Evolutionary conservation across 441 rosid species (phyloP).

Genomic region (Daphne laureola): DNA sequence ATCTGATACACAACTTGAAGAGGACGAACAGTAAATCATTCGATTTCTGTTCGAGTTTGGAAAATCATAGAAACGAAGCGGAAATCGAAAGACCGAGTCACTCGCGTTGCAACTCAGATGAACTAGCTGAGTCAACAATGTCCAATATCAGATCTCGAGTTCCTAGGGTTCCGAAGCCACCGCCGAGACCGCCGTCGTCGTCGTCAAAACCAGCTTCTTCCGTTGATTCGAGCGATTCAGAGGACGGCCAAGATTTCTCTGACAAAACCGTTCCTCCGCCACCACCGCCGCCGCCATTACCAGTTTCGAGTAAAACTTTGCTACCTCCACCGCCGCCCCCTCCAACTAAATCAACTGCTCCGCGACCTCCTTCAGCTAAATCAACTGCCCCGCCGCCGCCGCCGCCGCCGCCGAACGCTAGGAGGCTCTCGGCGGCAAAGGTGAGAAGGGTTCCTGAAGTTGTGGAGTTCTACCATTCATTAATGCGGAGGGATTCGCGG

Average conservation of each 20-base stretch:
- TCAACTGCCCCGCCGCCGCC: slow-evolving; percentile 68
- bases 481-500: slow-evolving; percentile 83
- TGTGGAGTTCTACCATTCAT: slow-evolving; percentile 91
- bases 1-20: slow-evolving; percentile 39
- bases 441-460: slow-evolving; percentile 92
- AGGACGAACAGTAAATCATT: slow-evolving; percentile 30
- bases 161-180: slow-evolving; percentile 87
- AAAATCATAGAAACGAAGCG: slow-evolving; percentile 27
- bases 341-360: neutral
- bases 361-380: slow-evolving; percentile 14
- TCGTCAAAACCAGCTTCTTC: slow-evolving; percentile 17
- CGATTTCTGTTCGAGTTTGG: slow-evolving; percentile 17
- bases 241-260: slow-evolving; percentile 13
- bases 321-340: slow-evolving; percentile 23
- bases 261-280: slow-evolving; percentile 18
- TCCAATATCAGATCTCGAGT: slow-evolving; percentile 53
- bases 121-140: slow-evolving; percentile 51
- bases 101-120: slow-evolving; percentile 58
- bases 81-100: slow-evolving; percentile 41
- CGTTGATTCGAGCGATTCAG: slow-evolving; percentile 14
- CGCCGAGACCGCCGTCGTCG: slow-evolving; percentile 51
- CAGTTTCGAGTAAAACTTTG: neutral
- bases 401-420: slow-evolving; percentile 54
- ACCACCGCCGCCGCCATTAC: slow-evolving; percentile 27
- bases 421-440: slow-evolving; percentile 37